Base-by-base conservation (phyloP, 768 basidiomycete species). In the Saitozyma podzolica region DNA sequence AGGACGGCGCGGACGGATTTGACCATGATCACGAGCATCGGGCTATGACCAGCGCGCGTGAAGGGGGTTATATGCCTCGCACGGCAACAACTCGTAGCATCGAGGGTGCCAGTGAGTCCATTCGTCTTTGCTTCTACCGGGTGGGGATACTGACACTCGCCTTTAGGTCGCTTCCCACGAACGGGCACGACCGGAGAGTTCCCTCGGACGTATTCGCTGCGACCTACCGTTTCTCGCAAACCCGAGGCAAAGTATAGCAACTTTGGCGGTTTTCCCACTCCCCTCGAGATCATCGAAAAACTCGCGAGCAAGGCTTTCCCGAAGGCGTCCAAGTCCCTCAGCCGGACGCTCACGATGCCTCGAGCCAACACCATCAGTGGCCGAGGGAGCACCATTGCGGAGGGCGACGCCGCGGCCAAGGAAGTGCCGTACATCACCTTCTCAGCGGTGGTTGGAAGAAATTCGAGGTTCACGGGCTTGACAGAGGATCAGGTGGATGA, bases 401-500 rank as follows among this genome's bases (percentile, higher is more conserved):
- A 64, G 14, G 58, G 82, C 81, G 54, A 84, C 81, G 66, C 76
- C 80, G 67, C 63, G 45, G 53, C 67, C 37, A 80, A 79, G 58
- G 71, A 80, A 0, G 92, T 89, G 2, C 82, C 89, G 0, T 97
- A 97, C 77, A 88, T 97, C 61, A 84, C 87, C 1, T 97, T 96
- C 74, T 86, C 91, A 50, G 89, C 91, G 8, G 67, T 85, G 2
- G 90, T 93, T n/a, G 90, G 91, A 0, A 84, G 87, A 41, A 95
- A 94, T 75, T 91, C 78, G 56, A 74, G 80, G 54, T 84, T 84
- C 65, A 75, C 81, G 78, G 66, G 75, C 19, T 80, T 95, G 57
- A 90, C 87, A 0, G 83, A 85, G 17, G 91, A 92, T 52, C 89
- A 97, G 72, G 81, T 90, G 68, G 92, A 95, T 67, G 92, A 96